Evolutionary conservation across 345 rosid species (phyloP).

Genomic region (Trapa incisa): DNA sequence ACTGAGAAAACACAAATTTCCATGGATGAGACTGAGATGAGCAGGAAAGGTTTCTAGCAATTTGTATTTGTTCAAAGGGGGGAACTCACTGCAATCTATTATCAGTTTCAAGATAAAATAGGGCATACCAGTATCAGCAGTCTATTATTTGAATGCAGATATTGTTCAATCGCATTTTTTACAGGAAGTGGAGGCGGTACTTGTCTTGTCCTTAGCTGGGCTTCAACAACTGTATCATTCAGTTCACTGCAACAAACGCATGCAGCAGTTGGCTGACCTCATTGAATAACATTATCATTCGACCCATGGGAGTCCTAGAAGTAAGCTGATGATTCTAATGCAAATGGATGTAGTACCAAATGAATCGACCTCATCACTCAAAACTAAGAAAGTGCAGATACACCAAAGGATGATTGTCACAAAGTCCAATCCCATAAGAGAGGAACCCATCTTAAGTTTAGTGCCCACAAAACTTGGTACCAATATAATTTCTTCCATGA

Average conservation of each 20-base stretch:
- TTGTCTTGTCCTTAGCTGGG: conserved; percentile 83
- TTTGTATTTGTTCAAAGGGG: not conserved
- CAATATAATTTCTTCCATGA: not conserved
- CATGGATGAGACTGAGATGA: too few relatives aligned
- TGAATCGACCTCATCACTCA: too few relatives aligned
- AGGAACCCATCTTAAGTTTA: conserved; percentile 4
- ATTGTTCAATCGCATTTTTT: conserved; percentile 50
- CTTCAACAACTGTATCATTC: conserved; percentile 94
- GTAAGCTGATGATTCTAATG: not conserved
- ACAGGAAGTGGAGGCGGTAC: conserved; percentile 83
- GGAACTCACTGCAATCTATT: not conserved
- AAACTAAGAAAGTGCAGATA: too few relatives aligned
- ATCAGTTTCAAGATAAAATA: not conserved
- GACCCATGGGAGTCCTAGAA: not conserved
- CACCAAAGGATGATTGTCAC: not conserved
- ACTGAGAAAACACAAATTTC: too few relatives aligned
- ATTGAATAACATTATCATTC: not conserved
- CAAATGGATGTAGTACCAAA: not conserved
- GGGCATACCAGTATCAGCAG: conserved; percentile 72
- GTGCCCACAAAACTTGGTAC: not conserved
- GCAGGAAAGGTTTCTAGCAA: not conserved
- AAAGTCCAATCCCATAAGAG: not conserved
- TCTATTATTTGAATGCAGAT: conserved; percentile 62
- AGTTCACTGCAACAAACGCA: conserved; percentile 60
- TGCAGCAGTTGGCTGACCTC: not conserved